Percentiles rank a stretch among this genome's conserved stretches.
These are phyloP conservation scores for Microcos paniculata DNA, from an alignment of 345 rosid species.

Conservation along the genomic window DNA sequence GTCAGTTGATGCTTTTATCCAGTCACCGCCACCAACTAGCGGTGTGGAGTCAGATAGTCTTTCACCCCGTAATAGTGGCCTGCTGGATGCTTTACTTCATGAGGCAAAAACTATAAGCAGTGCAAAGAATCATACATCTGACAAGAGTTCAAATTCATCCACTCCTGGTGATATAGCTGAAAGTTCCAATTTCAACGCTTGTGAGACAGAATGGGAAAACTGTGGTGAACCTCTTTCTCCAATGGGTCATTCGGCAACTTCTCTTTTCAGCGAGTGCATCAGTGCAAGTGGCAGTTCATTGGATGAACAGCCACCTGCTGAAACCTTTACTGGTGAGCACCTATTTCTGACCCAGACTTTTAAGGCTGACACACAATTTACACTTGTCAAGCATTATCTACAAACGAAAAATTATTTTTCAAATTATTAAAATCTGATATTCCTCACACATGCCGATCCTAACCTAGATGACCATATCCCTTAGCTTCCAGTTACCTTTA, in stretches of 20 bases:
- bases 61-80: slow-evolving; percentile 79
- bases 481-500: background rate
- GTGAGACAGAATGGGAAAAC: slow-evolving; percentile 64
- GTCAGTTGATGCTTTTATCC: slow-evolving; percentile 72
- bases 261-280: slow-evolving; percentile 51
- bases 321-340: slow-evolving; percentile 43
- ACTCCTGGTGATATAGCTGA: slow-evolving; percentile 56
- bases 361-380: slow-evolving; percentile 7
- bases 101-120: slow-evolving; percentile 70
- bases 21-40: slow-evolving; percentile 69
- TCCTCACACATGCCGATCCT: no score
- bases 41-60: slow-evolving; percentile 48
- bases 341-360: slow-evolving; percentile 15
- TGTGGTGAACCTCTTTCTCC: slow-evolving; percentile 59
- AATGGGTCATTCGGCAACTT: slow-evolving; percentile 58
- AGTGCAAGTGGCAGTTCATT: slow-evolving; percentile 57
- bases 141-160: slow-evolving; percentile 67
- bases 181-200: slow-evolving; percentile 43
- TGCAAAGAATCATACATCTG: slow-evolving; percentile 64
- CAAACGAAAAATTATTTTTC: background rate
- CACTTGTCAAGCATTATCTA: background rate
- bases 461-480: no score
- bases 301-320: slow-evolving; percentile 54
- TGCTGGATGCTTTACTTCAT: slow-evolving; percentile 85
- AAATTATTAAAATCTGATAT: background rate